These are phyloP conservation scores for Microdochium nivale DNA, from an alignment of 2,329 filamentous ascomycete genomes.

Conservation along the genomic window DNA sequence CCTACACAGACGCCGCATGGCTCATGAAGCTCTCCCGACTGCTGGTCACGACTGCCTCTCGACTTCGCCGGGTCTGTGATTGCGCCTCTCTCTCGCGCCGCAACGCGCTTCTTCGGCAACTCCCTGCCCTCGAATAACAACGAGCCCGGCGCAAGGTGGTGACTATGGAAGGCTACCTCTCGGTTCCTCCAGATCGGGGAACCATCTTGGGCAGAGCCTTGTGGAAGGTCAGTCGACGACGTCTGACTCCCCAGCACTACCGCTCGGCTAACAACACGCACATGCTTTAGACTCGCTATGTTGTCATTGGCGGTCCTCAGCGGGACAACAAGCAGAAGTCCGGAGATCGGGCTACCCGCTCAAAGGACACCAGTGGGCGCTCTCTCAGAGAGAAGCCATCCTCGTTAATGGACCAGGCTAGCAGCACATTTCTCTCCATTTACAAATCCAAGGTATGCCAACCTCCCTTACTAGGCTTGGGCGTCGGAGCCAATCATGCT, in stretches of 20 bases:
- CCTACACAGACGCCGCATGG: too few relatives aligned
- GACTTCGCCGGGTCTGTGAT: too few relatives aligned
- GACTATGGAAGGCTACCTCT: slow-evolving; percentile 40
- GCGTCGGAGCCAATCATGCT: slow-evolving; percentile 1
- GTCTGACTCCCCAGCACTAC: slow-evolving; percentile 2
- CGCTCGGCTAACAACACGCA: slow-evolving; percentile 7
- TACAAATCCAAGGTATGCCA: slow-evolving; percentile 46
- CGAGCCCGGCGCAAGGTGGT: not conserved
- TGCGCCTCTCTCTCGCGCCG: too few relatives aligned
- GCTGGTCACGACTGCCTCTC: too few relatives aligned
- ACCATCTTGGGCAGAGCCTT: slow-evolving; percentile 40
- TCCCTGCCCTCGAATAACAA: not conserved
- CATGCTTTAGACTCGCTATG: slow-evolving; percentile 43
- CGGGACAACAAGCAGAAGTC: slow-evolving; percentile 22
- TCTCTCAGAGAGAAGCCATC: slow-evolving; percentile 26
- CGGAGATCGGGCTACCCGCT: slow-evolving; percentile 15
- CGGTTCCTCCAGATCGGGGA: slow-evolving; percentile 41
- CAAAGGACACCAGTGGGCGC: slow-evolving; percentile 25
- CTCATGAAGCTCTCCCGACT: too few relatives aligned
- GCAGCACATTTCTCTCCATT: slow-evolving; percentile 35
- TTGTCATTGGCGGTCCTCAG: slow-evolving; percentile 39
- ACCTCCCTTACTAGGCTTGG: not conserved
- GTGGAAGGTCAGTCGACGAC: slow-evolving; percentile 37
- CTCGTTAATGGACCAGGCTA: slow-evolving; percentile 21
- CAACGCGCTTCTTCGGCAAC: too few relatives aligned